Evolutionary conservation across 176 grass and related monocot genomes (phyloP).

Genomic region (Stipa capillata): DNA sequence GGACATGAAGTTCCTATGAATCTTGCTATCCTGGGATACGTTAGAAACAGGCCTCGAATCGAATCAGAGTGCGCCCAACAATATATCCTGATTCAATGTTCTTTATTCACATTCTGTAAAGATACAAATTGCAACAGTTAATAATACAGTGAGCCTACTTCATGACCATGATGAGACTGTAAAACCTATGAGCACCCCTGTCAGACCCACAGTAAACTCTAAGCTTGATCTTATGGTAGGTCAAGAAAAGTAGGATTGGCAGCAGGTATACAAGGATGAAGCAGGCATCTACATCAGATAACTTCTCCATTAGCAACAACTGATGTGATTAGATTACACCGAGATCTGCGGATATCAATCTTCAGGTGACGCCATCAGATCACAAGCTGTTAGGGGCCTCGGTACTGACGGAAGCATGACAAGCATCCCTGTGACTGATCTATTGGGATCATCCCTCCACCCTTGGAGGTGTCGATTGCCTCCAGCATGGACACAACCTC

Average conservation of each 20-base stretch:
- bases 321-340: conserved; percentile 36
- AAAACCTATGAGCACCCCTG: neutral
- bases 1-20: neutral
- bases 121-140: conserved; percentile 1
- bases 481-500: conserved; percentile 92
- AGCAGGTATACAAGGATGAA: neutral
- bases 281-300: conserved; percentile 18
- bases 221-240: neutral
- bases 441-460: conserved; percentile 82
- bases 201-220: neutral
- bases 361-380: neutral
- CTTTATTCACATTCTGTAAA: conserved; percentile 2
- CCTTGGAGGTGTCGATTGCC: conserved; percentile 92
- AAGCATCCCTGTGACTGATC: conserved; percentile 80
- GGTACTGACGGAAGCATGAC: conserved; percentile 52
- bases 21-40: neutral
- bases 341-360: conserved; percentile 13
- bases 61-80: neutral
- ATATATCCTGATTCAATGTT: neutral
- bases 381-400: conserved; percentile 52
- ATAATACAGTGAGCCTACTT: conserved; percentile 15
- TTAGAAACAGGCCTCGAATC: neutral
- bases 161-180: conserved; percentile 5
- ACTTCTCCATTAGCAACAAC: conserved; percentile 10
- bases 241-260: neutral